A percentile compares a stretch with the other conserved stretches of the same genome.
Evolutionary conservation across 805 yeast species (phyloP).

Genomic region (Diddensiella caesifluorescens): DNA sequence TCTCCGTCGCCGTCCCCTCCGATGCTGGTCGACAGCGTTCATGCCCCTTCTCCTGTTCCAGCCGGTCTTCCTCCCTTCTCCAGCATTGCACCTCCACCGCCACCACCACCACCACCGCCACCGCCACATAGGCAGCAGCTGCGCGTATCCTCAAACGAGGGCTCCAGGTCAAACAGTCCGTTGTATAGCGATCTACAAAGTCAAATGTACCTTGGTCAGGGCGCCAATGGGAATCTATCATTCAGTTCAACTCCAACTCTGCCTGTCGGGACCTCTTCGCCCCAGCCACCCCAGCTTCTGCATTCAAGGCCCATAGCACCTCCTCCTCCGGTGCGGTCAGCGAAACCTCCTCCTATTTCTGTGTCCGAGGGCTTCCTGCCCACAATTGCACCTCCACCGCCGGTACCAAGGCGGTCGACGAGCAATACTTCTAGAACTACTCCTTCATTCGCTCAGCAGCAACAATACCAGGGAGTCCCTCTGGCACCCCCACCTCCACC

Average conservation of each 20-base stretch:
- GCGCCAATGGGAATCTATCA: no score
- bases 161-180: constrained; percentile 1
- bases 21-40: constrained; percentile 20
- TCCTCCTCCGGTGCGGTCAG: constrained; percentile 1
- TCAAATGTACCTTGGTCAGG: no score
- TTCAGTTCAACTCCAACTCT: not conserved
- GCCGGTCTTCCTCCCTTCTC: constrained; percentile 21
- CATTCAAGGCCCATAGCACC: constrained; percentile 1
- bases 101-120: constrained; percentile 4
- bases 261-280: constrained; percentile 1
- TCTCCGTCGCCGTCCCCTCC: constrained; percentile 20
- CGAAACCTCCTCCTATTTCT: constrained; percentile 1
- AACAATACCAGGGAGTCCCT: constrained; percentile 4
- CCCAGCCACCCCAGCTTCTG: constrained; percentile 1
- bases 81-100: constrained; percentile 9
- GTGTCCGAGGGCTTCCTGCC: constrained; percentile 16
- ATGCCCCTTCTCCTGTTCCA: constrained; percentile 19
- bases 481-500: constrained; percentile 24
- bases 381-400: constrained; percentile 19
- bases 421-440: constrained; percentile 7
- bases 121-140: constrained; percentile 5
- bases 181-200: no score
- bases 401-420: constrained; percentile 16
- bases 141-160: not conserved
- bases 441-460: constrained; percentile 12